Percentiles rank a stretch among this genome's conserved stretches.
These are phyloP conservation scores for Citrus australasica DNA, from an alignment of 345 rosid species.

Conservation along the genomic window DNA sequence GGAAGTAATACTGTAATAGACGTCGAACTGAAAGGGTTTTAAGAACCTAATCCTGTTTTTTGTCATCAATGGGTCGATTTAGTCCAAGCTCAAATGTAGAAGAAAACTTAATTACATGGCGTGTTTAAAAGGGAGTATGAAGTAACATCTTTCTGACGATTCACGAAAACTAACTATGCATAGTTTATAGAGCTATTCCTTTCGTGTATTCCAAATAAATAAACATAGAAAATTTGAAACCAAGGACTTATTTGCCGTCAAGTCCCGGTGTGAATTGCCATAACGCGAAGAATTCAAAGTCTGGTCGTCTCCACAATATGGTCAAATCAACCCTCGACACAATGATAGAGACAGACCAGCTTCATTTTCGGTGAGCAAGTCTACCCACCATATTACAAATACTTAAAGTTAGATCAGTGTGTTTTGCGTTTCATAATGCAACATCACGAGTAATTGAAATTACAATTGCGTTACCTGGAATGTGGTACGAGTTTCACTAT, in stretches of 20 bases:
- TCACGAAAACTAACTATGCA: not conserved
- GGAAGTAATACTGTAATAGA: not conserved
- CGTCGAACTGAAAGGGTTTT: not conserved
- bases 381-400: not conserved
- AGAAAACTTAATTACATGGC: not conserved
- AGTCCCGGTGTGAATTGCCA: too few species aligned
- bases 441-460: too few species aligned
- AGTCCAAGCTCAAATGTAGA: not conserved
- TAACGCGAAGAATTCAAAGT: not conserved
- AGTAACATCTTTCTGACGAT: not conserved
- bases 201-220: not conserved
- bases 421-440: too few species aligned
- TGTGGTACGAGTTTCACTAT: too few species aligned
- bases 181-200: not conserved
- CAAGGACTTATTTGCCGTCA: too few species aligned
- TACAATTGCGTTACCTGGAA: too few species aligned
- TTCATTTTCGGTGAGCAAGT: not conserved
- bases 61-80: not conserved
- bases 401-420: not conserved
- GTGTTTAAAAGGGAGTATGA: too few species aligned
- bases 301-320: not conserved
- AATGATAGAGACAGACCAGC: not conserved
- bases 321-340: too few species aligned
- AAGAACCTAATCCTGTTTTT: not conserved
- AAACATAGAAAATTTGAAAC: too few species aligned